Evolutionary conservation across 2,329 filamentous ascomycete species (phyloP).

Genomic region (Magnaporthiopsis incrustans): DNA sequence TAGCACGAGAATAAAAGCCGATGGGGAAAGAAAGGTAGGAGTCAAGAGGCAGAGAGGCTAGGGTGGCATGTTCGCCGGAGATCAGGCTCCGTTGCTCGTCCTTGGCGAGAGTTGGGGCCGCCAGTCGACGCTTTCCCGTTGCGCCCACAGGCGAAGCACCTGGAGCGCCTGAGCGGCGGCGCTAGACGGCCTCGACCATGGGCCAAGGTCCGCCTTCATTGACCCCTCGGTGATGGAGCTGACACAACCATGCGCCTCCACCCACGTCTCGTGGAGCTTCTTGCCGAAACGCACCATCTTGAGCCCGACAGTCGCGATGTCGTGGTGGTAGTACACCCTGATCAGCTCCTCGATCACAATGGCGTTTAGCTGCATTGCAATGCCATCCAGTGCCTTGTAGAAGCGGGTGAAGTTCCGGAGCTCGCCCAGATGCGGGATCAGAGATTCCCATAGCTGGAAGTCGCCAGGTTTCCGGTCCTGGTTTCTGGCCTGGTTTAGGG

Average conservation of each 20-base stretch:
- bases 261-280: conserved; percentile 20
- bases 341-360: conserved; percentile 35
- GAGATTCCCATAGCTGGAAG: conserved; percentile 30
- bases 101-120: conserved; percentile 25
- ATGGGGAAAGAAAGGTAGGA: background rate
- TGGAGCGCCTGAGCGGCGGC: conserved; percentile 29
- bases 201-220: conserved; percentile 24
- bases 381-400: conserved; percentile 26
- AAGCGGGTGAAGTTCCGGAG: conserved; percentile 30
- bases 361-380: conserved; percentile 36
- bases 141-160: conserved; percentile 35
- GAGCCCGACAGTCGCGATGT: conserved; percentile 23
- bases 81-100: background rate
- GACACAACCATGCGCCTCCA: conserved; percentile 19
- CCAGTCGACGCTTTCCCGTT: conserved; percentile 38
- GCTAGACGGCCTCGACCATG: conserved; percentile 38
- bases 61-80: too few relatives aligned
- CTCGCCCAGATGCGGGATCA: conserved; percentile 37
- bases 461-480: conserved; percentile 36
- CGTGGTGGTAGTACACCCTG: conserved; percentile 19
- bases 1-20: background rate
- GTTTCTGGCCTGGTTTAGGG: conserved; percentile 35
- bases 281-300: conserved; percentile 17
- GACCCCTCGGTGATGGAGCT: conserved; percentile 22
- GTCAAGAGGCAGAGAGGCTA: background rate